Evolutionary conservation across 495 filamentous ascomycete species (phyloP).

Genomic region (Zalerion maritima): DNA sequence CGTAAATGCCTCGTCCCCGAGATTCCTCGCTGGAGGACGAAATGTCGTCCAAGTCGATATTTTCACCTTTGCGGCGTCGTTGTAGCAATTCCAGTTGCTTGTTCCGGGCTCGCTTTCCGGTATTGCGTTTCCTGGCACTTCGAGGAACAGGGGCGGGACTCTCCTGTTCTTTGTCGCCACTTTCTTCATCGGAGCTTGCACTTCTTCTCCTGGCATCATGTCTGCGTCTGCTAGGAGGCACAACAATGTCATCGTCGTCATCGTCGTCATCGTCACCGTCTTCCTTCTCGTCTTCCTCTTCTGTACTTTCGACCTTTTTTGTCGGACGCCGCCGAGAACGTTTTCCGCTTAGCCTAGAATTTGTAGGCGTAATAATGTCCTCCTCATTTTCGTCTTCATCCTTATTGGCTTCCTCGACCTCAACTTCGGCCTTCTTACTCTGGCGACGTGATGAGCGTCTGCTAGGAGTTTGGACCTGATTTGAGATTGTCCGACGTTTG

Average conservation of each 20-base stretch:
- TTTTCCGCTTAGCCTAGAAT: slow-evolving; percentile 3
- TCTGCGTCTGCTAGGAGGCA: slow-evolving; percentile 11
- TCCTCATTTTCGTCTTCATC: slow-evolving; percentile 10
- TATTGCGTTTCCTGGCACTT: slow-evolving; percentile 8
- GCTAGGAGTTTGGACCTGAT: too few species aligned
- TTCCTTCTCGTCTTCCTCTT: slow-evolving; percentile 7
- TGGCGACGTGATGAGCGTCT: too few species aligned
- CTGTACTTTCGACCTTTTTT: slow-evolving; percentile 5
- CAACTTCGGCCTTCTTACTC: not conserved
- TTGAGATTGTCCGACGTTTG: too few species aligned
- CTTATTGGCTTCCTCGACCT: not conserved
- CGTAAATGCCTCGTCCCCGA: slow-evolving; percentile 20
- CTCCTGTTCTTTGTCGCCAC: slow-evolving; percentile 8
- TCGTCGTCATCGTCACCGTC: slow-evolving; percentile 9
- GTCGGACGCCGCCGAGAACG: slow-evolving; percentile 8
- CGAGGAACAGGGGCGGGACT: slow-evolving; percentile 10
- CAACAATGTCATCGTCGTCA: slow-evolving; percentile 2
- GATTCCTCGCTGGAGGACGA: slow-evolving; percentile 17
- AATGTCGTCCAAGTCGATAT: slow-evolving; percentile 1
- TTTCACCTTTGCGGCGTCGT: slow-evolving; percentile 24
- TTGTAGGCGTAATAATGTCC: slow-evolving; percentile 8
- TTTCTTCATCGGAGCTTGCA: slow-evolving; percentile 9
- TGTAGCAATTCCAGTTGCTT: slow-evolving; percentile 38
- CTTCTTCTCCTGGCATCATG: slow-evolving; percentile 4
- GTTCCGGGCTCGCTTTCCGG: slow-evolving; percentile 3